Conservation (phyloP, 2,329 filamentous ascomycete species). For the Calonectria montana region DNA sequence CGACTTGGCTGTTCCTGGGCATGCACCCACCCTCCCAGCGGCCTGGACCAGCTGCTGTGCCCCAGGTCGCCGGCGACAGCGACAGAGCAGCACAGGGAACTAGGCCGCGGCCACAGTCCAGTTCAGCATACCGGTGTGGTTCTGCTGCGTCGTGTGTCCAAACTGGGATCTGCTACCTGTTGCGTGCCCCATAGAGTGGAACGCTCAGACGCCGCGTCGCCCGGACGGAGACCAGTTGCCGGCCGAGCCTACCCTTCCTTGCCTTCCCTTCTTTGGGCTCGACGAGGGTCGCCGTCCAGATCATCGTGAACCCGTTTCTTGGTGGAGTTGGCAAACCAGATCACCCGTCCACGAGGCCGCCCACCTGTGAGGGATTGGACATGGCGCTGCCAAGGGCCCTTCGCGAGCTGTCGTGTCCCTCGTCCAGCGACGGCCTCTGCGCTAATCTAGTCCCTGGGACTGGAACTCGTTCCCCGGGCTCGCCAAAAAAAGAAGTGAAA, state of each 20-base stretch:
- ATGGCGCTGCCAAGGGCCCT: background rate
- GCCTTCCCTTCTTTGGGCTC: background rate
- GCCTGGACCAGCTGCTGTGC: conserved; percentile 2
- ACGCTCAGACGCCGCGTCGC: conserved; percentile 9
- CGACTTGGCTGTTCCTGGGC: background rate
- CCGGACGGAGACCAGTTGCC: conserved; percentile 22
- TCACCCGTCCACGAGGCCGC: background rate
- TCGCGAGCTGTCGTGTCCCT: background rate
- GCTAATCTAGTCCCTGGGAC: conserved; percentile 22
- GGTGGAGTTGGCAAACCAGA: background rate
- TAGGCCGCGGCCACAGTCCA: conserved; percentile 6
- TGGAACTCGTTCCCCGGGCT: conserved; percentile 20
- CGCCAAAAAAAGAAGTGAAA: background rate
- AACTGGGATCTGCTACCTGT: conserved; percentile 10
- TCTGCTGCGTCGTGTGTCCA: conserved; percentile 2
- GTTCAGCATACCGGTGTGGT: conserved; percentile 13
- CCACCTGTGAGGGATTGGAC: background rate
- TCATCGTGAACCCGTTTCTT: conserved; percentile 4
- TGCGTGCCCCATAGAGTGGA: conserved; percentile 11
- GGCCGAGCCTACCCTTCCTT: background rate
- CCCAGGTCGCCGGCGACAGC: conserved; percentile 2
- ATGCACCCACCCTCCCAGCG: background rate
- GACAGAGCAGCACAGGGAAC: background rate
- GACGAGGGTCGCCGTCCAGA: background rate
- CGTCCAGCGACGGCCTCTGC: background rate